Conservation (phyloP, 768 basidiomycete species). For the Pisolithus tinctorius region DNA sequence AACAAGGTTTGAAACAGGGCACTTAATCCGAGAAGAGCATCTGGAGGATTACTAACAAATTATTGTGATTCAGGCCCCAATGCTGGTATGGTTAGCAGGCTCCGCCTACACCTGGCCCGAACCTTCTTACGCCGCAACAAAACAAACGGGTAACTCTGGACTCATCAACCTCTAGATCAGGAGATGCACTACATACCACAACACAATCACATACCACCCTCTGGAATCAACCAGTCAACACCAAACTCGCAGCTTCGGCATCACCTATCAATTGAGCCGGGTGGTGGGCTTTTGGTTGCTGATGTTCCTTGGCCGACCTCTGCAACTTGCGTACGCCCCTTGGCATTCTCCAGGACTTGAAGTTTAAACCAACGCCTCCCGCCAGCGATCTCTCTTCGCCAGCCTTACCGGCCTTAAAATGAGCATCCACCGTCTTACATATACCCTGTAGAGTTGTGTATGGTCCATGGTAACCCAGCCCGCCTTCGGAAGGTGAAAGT, state of each 20-base stretch:
- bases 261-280: slow-evolving; percentile 13
- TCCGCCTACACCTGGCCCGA: no score
- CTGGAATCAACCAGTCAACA: not conserved
- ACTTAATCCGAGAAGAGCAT: no score
- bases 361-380: slow-evolving; percentile 43
- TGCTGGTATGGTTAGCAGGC: no score
- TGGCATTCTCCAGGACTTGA: slow-evolving; percentile 20
- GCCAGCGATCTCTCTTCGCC: slow-evolving; percentile 34
- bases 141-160: no score
- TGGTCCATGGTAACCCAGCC: slow-evolving; percentile 53
- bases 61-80: no score
- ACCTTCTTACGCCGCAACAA: no score
- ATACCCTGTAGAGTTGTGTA: slow-evolving; percentile 55
- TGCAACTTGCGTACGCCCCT: slow-evolving; percentile 21
- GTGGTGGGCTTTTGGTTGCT: slow-evolving; percentile 12
- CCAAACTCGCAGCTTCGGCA: not conserved
- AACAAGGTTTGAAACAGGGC: no score
- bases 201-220: no score
- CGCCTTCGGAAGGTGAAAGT: slow-evolving; percentile 46
- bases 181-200: no score
- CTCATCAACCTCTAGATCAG: no score
- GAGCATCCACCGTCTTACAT: slow-evolving; percentile 49
- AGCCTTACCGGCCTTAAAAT: slow-evolving; percentile 31
- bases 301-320: slow-evolving; percentile 19
- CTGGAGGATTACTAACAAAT: no score